phyloP scores from a whole-genome alignment of 2,329 filamentous ascomycete species.

The Microcyclospora tardicrescens region DNA sequence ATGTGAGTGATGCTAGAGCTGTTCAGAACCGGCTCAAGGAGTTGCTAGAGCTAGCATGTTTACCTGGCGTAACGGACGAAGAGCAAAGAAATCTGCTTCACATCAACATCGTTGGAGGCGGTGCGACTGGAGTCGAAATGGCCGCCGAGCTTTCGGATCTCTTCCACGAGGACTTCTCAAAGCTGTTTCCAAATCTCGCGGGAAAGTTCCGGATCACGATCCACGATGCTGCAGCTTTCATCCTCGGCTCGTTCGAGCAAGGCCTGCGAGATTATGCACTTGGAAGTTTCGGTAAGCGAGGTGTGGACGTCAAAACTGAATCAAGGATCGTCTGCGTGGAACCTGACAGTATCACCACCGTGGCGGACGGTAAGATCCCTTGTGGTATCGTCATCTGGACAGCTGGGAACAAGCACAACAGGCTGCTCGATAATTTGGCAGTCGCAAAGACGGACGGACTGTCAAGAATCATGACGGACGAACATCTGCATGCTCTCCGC shows the following conservation, averaged over 20 bases:
- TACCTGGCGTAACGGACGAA: conserved; percentile 19
- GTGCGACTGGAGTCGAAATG: conserved; percentile 31
- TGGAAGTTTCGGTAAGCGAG: conserved; percentile 23
- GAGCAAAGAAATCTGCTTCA: conserved; percentile 24
- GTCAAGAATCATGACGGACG: conserved; percentile 25
- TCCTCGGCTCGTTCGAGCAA: conserved; percentile 24
- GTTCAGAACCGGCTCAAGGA: conserved; percentile 24
- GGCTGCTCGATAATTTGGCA: conserved; percentile 21
- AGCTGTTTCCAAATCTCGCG: conserved; percentile 29
- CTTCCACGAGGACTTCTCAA: conserved; percentile 25
- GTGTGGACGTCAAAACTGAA: conserved; percentile 27
- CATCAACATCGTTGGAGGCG: conserved; percentile 31
- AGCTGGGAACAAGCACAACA: conserved; percentile 25
- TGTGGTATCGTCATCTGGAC: conserved; percentile 29
- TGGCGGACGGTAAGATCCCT: conserved; percentile 24
- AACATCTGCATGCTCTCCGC: conserved; percentile 19
- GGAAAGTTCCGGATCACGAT: conserved; percentile 29
- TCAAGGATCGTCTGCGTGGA: conserved; percentile 26
- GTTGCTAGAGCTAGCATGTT: conserved; percentile 25
- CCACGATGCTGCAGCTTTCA: conserved; percentile 23
- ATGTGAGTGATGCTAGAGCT: conserved; percentile 18
- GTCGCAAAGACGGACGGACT: conserved; percentile 22
- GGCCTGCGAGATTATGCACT: conserved; percentile 32
- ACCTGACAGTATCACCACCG: conserved; percentile 21
- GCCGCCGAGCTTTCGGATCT: conserved; percentile 33